Conservation (phyloP, 495 filamentous ascomycete species). For the Sordaria brevicollis region DNA sequence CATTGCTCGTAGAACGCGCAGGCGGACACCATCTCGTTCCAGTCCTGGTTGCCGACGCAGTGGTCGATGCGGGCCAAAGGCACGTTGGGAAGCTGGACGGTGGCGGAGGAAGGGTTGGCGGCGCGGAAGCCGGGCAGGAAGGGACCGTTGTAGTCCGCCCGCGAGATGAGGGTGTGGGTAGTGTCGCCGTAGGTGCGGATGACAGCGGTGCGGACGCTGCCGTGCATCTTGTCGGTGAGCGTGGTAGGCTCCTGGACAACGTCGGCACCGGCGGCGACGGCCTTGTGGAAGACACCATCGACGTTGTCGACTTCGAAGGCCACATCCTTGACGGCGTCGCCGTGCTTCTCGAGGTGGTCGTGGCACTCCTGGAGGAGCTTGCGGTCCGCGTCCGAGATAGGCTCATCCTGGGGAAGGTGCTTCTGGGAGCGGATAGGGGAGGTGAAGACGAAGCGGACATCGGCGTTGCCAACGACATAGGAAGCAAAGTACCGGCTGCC, state of each 20-base stretch:
- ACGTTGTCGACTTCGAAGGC: constrained; percentile 86
- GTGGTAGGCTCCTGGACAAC: constrained; percentile 47
- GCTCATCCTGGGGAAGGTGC: constrained; percentile 39
- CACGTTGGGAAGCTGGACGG: constrained; percentile 44
- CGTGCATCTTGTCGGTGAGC: constrained; percentile 41
- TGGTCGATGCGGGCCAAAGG: constrained; percentile 69
- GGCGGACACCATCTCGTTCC: constrained; percentile 73
- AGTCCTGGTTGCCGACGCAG: constrained; percentile 90
- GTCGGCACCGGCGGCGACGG: constrained; percentile 58
- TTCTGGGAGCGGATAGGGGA: constrained; percentile 61
- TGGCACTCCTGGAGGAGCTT: constrained; percentile 57
- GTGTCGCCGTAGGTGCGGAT: constrained; percentile 87
- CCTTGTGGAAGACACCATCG: constrained; percentile 57
- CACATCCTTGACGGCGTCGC: constrained; percentile 85
- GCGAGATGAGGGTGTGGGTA: constrained; percentile 76
- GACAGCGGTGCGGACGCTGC: constrained; percentile 55
- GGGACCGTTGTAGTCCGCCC: constrained; percentile 50
- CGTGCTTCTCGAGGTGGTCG: constrained; percentile 66
- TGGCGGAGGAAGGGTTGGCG: constrained; percentile 12
- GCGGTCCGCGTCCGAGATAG: constrained; percentile 43
- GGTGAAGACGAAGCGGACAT: constrained; percentile 72
- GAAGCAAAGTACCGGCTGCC: constrained; percentile 64
- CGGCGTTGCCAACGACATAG: constrained; percentile 69
- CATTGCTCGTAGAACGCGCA: constrained; percentile 84
- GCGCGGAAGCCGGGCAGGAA: constrained; percentile 79